These are phyloP conservation scores for Lavandula angustifolia DNA, from an alignment of 257 asterid species.

Conservation along the genomic window DNA sequence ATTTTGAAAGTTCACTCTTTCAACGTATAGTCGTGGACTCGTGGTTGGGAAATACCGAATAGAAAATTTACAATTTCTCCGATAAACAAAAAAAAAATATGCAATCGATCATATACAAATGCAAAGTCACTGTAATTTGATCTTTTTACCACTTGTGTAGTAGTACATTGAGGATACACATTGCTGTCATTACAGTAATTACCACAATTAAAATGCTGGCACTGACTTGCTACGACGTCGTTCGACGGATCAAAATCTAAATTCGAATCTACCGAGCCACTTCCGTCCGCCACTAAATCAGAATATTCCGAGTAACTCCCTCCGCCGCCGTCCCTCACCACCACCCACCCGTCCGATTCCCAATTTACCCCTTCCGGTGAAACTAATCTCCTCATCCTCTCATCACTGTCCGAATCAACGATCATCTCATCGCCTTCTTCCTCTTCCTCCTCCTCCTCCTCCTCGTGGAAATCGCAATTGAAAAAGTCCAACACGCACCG, in stretches of 20 bases:
- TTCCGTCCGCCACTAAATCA: background rate
- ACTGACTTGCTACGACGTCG: no score
- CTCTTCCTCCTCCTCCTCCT: constrained; percentile 3
- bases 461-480: constrained; percentile 35
- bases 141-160: background rate
- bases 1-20: no score
- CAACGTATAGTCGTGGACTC: no score
- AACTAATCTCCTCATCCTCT: constrained; percentile 43
- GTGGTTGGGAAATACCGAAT: no score
- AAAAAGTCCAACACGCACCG: constrained; percentile 55
- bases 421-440: background rate
- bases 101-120: constrained; percentile 9
- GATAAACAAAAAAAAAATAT: background rate
- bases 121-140: background rate
- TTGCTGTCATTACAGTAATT: background rate
- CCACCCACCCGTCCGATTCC: constrained; percentile 54
- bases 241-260: background rate
- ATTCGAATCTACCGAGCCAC: constrained; percentile 8
- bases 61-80: no score
- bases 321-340: constrained; percentile 47
- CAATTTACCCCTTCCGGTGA: constrained; percentile 43
- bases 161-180: no score
- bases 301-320: constrained; percentile 35
- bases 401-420: constrained; percentile 21
- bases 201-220: background rate